A percentile compares a stretch with the other conserved stretches of the same genome.
Conservation (phyloP, 202 grass and related monocot species). For the Schoenoplectus triqueter region DNA sequence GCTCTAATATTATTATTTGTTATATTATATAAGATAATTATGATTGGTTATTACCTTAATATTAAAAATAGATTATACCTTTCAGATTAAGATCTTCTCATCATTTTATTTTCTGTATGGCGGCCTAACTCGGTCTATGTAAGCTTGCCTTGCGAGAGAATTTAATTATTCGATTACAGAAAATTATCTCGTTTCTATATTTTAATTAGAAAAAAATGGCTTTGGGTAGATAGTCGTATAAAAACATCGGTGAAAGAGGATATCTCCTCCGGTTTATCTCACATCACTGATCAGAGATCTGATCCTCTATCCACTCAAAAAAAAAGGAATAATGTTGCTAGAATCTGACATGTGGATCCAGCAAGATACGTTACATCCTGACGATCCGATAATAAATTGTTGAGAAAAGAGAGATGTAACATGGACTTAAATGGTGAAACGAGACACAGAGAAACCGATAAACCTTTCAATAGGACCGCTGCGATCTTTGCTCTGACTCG, state of each 20-base stretch:
- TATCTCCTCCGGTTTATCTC: neutral
- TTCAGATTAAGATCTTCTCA: neutral
- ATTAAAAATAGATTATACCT: neutral
- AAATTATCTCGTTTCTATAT: neutral
- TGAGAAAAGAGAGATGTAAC: neutral
- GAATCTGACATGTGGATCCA: neutral
- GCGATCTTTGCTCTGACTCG: neutral
- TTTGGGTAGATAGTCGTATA: neutral
- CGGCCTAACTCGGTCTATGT: constrained; percentile 14
- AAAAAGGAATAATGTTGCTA: neutral
- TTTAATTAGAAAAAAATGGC: neutral
- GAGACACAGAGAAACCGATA: neutral
- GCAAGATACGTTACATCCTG: neutral
- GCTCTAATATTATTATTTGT: neutral
- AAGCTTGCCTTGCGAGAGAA: neutral
- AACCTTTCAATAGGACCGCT: neutral
- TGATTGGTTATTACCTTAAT: neutral
- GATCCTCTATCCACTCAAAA: neutral
- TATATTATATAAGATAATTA: neutral
- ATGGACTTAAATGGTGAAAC: neutral
- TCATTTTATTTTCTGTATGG: neutral
- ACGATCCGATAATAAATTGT: neutral
- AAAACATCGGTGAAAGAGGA: neutral
- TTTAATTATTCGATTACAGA: neutral
- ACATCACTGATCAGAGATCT: neutral